These are phyloP conservation scores for Populus ilicifolia DNA, from an alignment of 345 rosid species.

Conservation along the genomic window DNA sequence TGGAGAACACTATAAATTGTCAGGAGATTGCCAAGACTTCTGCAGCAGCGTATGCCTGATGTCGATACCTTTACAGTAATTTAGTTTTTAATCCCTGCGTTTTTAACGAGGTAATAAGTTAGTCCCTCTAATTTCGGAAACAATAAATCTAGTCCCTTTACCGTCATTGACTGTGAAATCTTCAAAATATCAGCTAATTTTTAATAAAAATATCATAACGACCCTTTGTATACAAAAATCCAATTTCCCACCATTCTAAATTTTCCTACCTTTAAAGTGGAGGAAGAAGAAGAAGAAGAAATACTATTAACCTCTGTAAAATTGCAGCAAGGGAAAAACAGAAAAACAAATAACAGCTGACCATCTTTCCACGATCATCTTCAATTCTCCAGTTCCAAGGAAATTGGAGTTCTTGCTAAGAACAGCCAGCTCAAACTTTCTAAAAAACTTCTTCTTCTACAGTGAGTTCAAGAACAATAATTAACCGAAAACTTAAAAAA, in stretches of 20 bases:
- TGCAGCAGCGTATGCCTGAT: background rate
- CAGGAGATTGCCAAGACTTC: background rate
- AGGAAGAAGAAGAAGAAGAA: rapidly evolving
- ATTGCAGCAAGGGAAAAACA: background rate
- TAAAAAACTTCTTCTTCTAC: background rate
- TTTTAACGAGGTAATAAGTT: background rate
- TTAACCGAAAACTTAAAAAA: background rate
- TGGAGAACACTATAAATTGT: background rate
- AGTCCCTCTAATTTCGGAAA: background rate
- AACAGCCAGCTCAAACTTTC: background rate
- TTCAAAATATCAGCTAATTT: too few relatives aligned
- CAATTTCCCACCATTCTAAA: background rate
- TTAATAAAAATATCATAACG: too few relatives aligned
- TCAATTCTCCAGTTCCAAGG: background rate
- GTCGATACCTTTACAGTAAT: background rate
- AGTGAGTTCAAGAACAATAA: background rate
- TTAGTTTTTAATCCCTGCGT: too few relatives aligned
- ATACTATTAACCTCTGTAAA: background rate
- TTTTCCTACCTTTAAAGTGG: background rate
- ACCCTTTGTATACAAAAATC: background rate
- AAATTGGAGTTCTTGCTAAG: background rate
- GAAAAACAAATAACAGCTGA: background rate
- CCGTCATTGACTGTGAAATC: background rate
- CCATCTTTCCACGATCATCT: background rate
- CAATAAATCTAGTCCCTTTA: background rate